Evolutionary conservation across 805 yeast species (phyloP).

Genomic region (Pichia cabralensis): DNA sequence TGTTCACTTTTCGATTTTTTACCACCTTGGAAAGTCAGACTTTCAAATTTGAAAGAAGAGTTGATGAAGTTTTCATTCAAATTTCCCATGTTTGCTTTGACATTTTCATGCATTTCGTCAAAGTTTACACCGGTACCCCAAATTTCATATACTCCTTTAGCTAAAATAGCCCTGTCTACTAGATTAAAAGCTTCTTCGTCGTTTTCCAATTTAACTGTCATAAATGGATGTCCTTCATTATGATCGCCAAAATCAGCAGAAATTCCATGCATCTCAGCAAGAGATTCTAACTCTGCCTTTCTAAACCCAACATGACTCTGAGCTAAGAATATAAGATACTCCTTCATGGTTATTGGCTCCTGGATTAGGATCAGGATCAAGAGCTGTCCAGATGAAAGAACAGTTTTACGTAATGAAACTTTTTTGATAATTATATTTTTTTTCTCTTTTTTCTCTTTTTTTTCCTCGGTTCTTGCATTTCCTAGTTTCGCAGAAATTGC

Average conservation of each 20-base stretch:
- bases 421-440: too few relatives aligned
- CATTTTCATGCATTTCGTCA: constrained; percentile 47
- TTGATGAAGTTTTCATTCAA: constrained; percentile 29
- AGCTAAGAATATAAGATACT: constrained; percentile 73
- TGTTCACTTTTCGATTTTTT: constrained; percentile 42
- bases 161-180: constrained; percentile 57
- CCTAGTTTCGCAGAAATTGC: too few relatives aligned
- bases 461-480: too few relatives aligned
- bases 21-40: constrained; percentile 65
- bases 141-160: constrained; percentile 70
- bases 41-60: constrained; percentile 69
- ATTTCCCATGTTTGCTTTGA: constrained; percentile 24
- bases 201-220: constrained; percentile 53
- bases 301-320: constrained; percentile 77
- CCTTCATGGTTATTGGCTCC: too few relatives aligned
- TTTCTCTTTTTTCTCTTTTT: too few relatives aligned
- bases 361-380: too few relatives aligned
- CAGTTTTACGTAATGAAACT: too few relatives aligned
- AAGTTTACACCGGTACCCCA: constrained; percentile 64
- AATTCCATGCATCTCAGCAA: constrained; percentile 58
- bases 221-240: constrained; percentile 54
- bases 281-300: constrained; percentile 70
- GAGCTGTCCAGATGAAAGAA: too few relatives aligned
- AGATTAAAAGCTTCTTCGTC: constrained; percentile 60
- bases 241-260: constrained; percentile 51